These are phyloP conservation scores for Skeletonema potamos DNA, from an alignment of 108 stramenopile species.

Conservation along the genomic window DNA sequence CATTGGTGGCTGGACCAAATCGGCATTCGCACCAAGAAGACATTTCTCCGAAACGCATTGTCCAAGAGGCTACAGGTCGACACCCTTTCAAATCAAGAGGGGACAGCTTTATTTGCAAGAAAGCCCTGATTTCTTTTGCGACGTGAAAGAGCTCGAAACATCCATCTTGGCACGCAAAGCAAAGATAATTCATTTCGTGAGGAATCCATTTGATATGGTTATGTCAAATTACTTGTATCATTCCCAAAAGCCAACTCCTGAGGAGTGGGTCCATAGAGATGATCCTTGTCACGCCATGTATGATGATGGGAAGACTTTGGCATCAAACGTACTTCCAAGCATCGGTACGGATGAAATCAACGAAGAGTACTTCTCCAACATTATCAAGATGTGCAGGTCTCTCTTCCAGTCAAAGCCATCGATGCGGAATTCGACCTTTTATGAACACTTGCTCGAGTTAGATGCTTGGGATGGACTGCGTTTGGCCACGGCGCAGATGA, in stretches of 20 bases:
- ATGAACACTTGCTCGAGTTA: conserved; percentile 14
- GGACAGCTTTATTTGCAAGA: conserved; percentile 29
- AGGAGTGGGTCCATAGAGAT: conserved; percentile 38
- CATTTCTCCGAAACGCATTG: conserved; percentile 7
- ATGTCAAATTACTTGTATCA: conserved; percentile 45
- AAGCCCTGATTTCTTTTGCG: conserved; percentile 34
- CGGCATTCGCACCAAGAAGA: conserved; percentile 3
- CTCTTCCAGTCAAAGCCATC: conserved; percentile 3
- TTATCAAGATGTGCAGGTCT: conserved; percentile 7
- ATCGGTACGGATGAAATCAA: conserved; percentile 4
- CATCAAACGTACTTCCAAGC: conserved; percentile 22
- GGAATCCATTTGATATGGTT: conserved; percentile 47
- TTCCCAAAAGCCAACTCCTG: conserved; percentile 41
- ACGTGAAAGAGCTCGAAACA: neutral
- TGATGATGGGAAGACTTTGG: conserved; percentile 8
- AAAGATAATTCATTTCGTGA: conserved; percentile 47
- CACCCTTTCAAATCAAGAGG: conserved; percentile 5
- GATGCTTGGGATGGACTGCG: conserved; percentile 16
- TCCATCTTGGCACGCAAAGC: conserved; percentile 9
- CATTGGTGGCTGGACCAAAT: conserved; percentile 1
- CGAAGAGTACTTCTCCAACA: conserved; percentile 2
- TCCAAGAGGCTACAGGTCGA: neutral
- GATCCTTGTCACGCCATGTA: conserved; percentile 29
- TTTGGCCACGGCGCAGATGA: conserved; percentile 27
- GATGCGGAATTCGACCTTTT: conserved; percentile 11